Conservation (phyloP, 1,284 basidiomycete genomes). For the Tremellales sp. region DNA sequence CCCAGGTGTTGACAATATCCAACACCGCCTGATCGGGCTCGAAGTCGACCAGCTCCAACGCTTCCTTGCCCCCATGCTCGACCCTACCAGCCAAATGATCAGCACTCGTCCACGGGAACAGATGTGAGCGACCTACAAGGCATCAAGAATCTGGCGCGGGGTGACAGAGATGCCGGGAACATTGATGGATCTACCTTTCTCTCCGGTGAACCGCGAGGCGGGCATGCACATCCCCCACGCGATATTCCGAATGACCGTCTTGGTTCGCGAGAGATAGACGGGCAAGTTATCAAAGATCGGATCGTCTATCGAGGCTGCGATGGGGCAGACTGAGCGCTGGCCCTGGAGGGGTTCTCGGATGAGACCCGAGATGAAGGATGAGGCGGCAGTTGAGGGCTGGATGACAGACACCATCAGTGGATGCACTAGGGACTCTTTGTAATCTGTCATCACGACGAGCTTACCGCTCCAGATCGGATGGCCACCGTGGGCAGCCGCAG, state of each 20-base stretch:
- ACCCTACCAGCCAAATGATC: conserved; percentile 14
- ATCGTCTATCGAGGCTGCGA: conserved; percentile 45
- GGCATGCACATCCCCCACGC: conserved; percentile 46
- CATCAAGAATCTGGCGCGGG: conserved; percentile 46
- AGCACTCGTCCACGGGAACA: background rate
- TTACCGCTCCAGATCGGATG: conserved; percentile 54
- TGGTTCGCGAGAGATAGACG: conserved; percentile 57
- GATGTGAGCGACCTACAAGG: conserved; percentile 32
- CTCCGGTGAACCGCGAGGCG: conserved; percentile 33
- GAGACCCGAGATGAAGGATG: conserved; percentile 61
- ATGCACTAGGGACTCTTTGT: background rate
- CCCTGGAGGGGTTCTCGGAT: conserved; percentile 63
- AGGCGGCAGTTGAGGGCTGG: conserved; percentile 57
- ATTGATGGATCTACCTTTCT: conserved; percentile 40
- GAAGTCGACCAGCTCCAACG: conserved; percentile 43
- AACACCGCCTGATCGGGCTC: conserved; percentile 45
- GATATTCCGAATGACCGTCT: conserved; percentile 51
- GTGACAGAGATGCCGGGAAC: conserved; percentile 49
- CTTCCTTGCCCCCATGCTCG: conserved; percentile 45
- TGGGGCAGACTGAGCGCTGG: conserved; percentile 54
- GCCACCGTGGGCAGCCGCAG: conserved; percentile 62
- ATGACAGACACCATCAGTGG: background rate
- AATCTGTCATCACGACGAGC: conserved; percentile 3
- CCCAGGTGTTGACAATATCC: conserved; percentile 47
- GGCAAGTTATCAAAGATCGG: conserved; percentile 51